Evolutionary conservation across 345 rosid genomes (phyloP), one percentile per base, ranked within the genome.

Genomic region (Gossypium bickii): DNA sequence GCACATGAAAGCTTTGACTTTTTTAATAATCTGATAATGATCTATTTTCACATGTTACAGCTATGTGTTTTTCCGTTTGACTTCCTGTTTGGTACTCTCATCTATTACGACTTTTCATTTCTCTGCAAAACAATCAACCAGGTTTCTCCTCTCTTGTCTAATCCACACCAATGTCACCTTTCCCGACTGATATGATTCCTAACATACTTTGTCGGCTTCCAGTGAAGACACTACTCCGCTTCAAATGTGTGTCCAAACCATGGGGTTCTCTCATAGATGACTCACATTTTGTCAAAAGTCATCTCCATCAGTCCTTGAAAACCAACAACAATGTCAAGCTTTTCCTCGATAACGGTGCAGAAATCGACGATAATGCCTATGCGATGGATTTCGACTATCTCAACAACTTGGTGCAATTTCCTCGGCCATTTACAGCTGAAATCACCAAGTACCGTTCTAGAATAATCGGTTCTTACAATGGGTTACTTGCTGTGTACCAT

Each of bases 211-310:
- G 59, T 27, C 24, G 72, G 16, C 59, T 69, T 16, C 45, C 59
- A 0, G 58, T 69, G 16, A 51, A 49, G 59, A 9, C 72, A 9
- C 72, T 69, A 5, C 58, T 69, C 1, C 45, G 72, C 24, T 49
- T 69, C 72, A 69, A 52, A 51, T 49, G 45, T 20, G 44, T 51
- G 16, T 69, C 45, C 72, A 69, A 69, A 59, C 59, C 72, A 22
- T 49, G 59, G 59, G 15, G 44, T 69, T 69, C 72, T 2, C 45
- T 69, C 47, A 29, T 69, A 51, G 73, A 69, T 12, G 25, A n/a
- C 47, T 15, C 59, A 16, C 22, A 52, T 27, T 70, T 70, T 12
- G 60, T 24, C 60, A 17, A 29, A 29, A 45, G 52, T 60, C 73
- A 70, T 11, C 60, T 51, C 45, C 60, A 27, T 51, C 47, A 70